phyloP scores from a whole-genome alignment of 2,329 filamentous ascomycete species.

The Magnaporthiopsis poae region DNA sequence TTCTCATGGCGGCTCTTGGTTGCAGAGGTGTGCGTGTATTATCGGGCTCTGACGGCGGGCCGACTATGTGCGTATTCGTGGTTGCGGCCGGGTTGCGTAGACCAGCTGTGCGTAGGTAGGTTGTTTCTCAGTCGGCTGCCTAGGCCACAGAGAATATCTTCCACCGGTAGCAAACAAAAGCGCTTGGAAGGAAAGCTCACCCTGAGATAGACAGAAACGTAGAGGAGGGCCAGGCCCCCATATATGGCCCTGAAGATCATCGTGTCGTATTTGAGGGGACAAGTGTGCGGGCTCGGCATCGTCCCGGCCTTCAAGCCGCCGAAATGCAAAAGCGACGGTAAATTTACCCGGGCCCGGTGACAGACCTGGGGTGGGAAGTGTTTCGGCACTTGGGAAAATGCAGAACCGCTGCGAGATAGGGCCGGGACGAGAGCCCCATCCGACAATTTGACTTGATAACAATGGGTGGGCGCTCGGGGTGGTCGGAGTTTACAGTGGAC shows the following conservation, averaged over 20 bases:
- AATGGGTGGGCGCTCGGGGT: background rate
- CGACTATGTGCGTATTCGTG: constrained; percentile 1
- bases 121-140: background rate
- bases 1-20: background rate
- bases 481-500: background rate
- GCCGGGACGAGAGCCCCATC: background rate
- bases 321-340: background rate
- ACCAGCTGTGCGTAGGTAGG: background rate
- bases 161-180: background rate
- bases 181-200: background rate
- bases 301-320: background rate
- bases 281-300: background rate
- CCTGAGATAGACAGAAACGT: constrained; percentile 6
- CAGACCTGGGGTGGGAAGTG: background rate
- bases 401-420: background rate
- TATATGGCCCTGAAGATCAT: background rate
- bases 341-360: constrained; percentile 5
- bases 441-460: too few relatives aligned
- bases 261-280: background rate
- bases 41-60: background rate
- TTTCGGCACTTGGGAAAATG: background rate
- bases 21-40: background rate
- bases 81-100: constrained; percentile 1
- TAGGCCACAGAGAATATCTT: background rate
- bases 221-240: background rate